Percentiles rank a stretch among this genome's conserved stretches.
These are phyloP conservation scores for Petunia axillaris DNA, from an alignment of 257 asterid genomes.

Conservation along the genomic window DNA sequence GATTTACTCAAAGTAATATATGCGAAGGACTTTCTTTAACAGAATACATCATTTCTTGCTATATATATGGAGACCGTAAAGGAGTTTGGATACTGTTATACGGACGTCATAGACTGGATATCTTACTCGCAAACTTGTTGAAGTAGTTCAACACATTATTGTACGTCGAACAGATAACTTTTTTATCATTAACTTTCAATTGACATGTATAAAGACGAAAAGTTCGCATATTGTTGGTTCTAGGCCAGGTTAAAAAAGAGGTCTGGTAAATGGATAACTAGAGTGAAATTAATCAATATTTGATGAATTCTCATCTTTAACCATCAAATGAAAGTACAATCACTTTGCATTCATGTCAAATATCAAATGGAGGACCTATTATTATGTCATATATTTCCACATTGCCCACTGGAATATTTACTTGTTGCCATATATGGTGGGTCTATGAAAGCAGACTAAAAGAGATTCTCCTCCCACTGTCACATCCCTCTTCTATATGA, in stretches of 20 bases:
- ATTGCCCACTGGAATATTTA: not conserved
- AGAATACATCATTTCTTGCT: not conserved
- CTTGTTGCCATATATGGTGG: not conserved
- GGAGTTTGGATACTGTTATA: slow-evolving; percentile 19
- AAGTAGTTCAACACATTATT: slow-evolving; percentile 21
- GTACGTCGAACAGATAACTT: not conserved
- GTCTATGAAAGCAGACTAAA: not conserved
- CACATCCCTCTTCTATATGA: not conserved
- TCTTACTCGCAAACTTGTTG: slow-evolving; percentile 27
- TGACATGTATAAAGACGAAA: not conserved
- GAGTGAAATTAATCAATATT: too few relatives aligned
- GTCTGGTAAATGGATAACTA: not conserved
- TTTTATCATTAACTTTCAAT: too few relatives aligned
- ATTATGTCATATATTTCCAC: slow-evolving; percentile 17
- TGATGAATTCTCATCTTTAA: not conserved
- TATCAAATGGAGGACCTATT: not conserved
- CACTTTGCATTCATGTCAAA: not conserved
- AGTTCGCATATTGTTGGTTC: not conserved
- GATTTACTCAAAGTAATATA: not conserved
- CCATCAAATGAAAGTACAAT: not conserved
- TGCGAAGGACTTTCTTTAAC: slow-evolving; percentile 15
- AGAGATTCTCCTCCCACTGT: slow-evolving; percentile 6
- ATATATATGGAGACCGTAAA: slow-evolving; percentile 6
- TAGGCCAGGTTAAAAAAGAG: too few relatives aligned
- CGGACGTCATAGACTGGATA: slow-evolving; percentile 24